Conservation (phyloP, 495 filamentous ascomycete species). For the Talaromyces adpressus region DNA sequence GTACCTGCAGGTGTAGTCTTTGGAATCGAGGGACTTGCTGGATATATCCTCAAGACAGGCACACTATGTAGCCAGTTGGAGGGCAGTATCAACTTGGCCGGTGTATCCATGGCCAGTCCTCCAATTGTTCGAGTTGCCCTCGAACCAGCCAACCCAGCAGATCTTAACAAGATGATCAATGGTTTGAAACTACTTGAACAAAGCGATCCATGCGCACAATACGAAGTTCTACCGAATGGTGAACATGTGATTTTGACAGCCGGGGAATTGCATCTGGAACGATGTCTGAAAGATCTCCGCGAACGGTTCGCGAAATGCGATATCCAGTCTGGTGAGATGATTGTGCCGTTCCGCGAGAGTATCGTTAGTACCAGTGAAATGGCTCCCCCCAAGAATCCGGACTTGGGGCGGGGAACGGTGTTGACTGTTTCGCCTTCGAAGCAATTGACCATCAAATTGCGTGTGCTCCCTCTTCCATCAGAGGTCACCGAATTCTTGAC, state of each 20-base stretch:
- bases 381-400: slow-evolving; percentile 78
- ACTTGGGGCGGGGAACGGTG: slow-evolving; percentile 79
- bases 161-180: slow-evolving; percentile 88
- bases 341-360: slow-evolving; percentile 92
- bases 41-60: slow-evolving; percentile 86
- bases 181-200: slow-evolving; percentile 85
- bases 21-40: slow-evolving; percentile 88
- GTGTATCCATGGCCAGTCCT: slow-evolving; percentile 65
- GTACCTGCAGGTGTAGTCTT: slow-evolving; percentile 94
- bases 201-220: slow-evolving; percentile 92
- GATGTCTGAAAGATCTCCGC: slow-evolving; percentile 87
- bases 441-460: slow-evolving; percentile 69
- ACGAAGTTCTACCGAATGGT: slow-evolving; percentile 85
- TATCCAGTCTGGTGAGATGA: slow-evolving; percentile 87
- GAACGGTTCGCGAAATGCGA: slow-evolving; percentile 94
- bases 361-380: slow-evolving; percentile 85
- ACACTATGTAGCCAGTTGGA: slow-evolving; percentile 86
- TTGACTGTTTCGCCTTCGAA: slow-evolving; percentile 71
- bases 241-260: slow-evolving; percentile 95
- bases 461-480: slow-evolving; percentile 72
- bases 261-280: slow-evolving; percentile 89
- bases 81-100: slow-evolving; percentile 88
- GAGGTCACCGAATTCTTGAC: slow-evolving; percentile 78
- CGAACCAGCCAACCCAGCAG: slow-evolving; percentile 79
- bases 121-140: slow-evolving; percentile 95